Evolutionary conservation across 192 early-diverging fungal genomes (phyloP), one percentile per base, ranked within the genome.

Genomic region (Obelidium mucronatum): DNA sequence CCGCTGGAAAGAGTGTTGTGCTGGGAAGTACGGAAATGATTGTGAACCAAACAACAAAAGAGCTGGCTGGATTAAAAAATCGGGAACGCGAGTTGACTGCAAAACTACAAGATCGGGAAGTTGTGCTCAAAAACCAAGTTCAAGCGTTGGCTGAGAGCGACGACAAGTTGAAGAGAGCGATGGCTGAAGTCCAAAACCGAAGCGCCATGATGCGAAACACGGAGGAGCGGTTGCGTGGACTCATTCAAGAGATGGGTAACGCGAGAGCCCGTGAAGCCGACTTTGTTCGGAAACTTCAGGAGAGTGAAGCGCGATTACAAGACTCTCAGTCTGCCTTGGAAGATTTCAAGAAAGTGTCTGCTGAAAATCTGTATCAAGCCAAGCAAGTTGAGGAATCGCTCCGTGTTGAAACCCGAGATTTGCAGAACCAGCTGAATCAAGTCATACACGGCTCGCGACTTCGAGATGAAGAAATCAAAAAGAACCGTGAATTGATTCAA

Each of bases 401-500:
- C 15, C 72, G 72, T 13, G 62, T 74, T 40, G 72, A 74, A 30
- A 48, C 60, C 1, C 72, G 72, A 5, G 72, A 74, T 62, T 51
- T 74, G 58, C 58, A 60, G 40, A 63, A 63, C 26, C 72, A 74
- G 44, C 48, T 74, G 13, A 48, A 74, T 24, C 72, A 74, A 56
- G 60, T 30, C 11, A 63, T 74, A 40, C 72, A 74, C 34, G 72
- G 72, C 3, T 36, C 48, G 3, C 26, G 72, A 13, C 17, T 74
- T 2, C 72, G 72, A 11, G 72, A 74, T 51, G 72, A 74, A 4
- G 72, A 74, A 63, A 74, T 74, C 59, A 74, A 74, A 63, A 74
- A 74, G 72, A 74, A 74, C 40, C 72, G 72, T 26, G 72, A 74
- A 28, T 39, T 74, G 55, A 74, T 74, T 74, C 72, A 74, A 33